These are phyloP conservation scores for Secale cereale DNA, from an alignment of 176 grass and related monocot genomes.

Conservation along the genomic window DNA sequence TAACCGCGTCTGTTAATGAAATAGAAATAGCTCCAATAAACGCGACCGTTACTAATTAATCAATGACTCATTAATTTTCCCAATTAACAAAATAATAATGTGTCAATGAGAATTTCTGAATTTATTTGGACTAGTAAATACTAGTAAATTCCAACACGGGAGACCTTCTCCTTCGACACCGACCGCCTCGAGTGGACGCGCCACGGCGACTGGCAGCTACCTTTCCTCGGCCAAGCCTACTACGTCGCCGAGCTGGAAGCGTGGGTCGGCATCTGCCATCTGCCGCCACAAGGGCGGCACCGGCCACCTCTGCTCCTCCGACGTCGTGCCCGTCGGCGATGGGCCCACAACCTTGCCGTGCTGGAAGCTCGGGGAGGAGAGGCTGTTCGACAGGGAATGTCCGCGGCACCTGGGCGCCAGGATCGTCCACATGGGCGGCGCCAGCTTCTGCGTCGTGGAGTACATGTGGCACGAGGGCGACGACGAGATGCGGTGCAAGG, in stretches of 20 bases:
- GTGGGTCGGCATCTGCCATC: slow-evolving; percentile 4
- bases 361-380: background rate
- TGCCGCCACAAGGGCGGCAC: background rate
- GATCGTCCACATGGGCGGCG: slow-evolving; percentile 3
- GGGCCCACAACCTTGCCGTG: background rate
- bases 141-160: no score
- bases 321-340: background rate
- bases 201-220: background rate
- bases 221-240: background rate
- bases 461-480: background rate
- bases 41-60: no score
- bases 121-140: no score
- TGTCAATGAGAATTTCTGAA: no score
- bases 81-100: no score
- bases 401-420: background rate
- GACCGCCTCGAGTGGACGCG: background rate
- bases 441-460: background rate
- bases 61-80: no score
- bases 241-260: slow-evolving; percentile 8
- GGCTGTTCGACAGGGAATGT: background rate
- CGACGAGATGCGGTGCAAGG: background rate
- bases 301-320: background rate
- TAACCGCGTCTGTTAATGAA: no score
- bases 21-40: no score
- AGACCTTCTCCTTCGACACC: background rate